Base-by-base conservation (phyloP, 176 grass and related monocot genomes). In the Aegilops longissima region DNA sequence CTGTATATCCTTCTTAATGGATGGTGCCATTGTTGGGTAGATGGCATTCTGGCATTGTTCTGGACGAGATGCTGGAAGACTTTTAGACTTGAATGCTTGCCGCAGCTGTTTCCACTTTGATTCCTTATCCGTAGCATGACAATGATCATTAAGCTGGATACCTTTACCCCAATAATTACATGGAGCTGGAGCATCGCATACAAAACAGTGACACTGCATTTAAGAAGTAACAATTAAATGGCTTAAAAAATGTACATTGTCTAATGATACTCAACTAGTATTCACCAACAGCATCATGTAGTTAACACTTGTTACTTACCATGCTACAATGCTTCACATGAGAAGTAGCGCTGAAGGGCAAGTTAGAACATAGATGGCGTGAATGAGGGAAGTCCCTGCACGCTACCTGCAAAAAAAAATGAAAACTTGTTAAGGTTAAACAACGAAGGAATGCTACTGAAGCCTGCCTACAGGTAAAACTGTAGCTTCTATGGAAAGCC, bases 201-300 rank as follows among this genome's bases (percentile, higher is more conserved):
- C 97, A 89, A 90, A 99, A 80, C 97, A 99, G 86, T 99, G 92
- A 82, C 97, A 99, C 97, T 99, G 97, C 89, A 93, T 86, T 91
- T 70, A 69, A 56, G 81, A 91, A 83, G 74, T 34, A 77, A 90
- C 51, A 81, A 82, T 65, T 12, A 12, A 74, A 76, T 31, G 4
- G 10, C 35, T 7, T 83, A 59, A 13, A 42, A 3, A 44, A 36
- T 59, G 40, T 10, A 10, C 33, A 61, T 30, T 14, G n/a, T 58
- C 70, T 87, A 59, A 59, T 59, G 56, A 59, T 59, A 77, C 38
- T 42, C 47, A n/a, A 33, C 78, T 77, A 71, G 31, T 16, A n/a
- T 58, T 45, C 66, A 81, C 56, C 8, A 86, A 80, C 34, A 62
- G 44, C 42, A 83, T 82, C 44, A 83, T 54, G 35, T 40, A 18